These are phyloP conservation scores for Acacia concinna DNA, from an alignment of 331 rosid species.

Conservation along the genomic window DNA sequence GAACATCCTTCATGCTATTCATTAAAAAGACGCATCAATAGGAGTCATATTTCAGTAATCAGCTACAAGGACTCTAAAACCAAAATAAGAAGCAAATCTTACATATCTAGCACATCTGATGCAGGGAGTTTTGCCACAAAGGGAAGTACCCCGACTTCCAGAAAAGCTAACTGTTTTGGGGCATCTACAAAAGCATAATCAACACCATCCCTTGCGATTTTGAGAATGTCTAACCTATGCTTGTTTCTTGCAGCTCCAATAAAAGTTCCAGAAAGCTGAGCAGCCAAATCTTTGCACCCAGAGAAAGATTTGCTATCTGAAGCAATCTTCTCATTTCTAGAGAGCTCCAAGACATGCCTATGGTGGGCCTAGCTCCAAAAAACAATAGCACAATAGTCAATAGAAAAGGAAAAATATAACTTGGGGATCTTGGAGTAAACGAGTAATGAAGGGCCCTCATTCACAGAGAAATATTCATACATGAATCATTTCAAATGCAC, in stretches of 20 bases:
- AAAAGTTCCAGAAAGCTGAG: constrained; percentile 81
- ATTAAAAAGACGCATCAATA: constrained; percentile 25
- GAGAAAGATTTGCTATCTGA: constrained; percentile 53
- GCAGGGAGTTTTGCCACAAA: constrained; percentile 81
- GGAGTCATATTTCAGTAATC: constrained; percentile 18
- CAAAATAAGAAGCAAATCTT: constrained; percentile 40
- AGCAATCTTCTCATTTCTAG: constrained; percentile 50
- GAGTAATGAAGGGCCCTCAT: constrained; percentile 11
- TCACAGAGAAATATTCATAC: background rate
- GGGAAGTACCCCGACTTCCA: constrained; percentile 70
- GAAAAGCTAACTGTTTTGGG: constrained; percentile 75
- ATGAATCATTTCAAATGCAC: constrained; percentile 10
- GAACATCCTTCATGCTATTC: constrained; percentile 68
- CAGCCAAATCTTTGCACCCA: constrained; percentile 81
- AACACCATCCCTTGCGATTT: constrained; percentile 73
- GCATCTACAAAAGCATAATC: constrained; percentile 83
- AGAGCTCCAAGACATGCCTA: constrained; percentile 51
- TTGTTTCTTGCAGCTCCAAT: constrained; percentile 79
- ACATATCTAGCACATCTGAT: constrained; percentile 73
- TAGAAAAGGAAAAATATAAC: constrained; percentile 29
- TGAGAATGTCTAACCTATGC: constrained; percentile 69
- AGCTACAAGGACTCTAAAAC: constrained; percentile 15
- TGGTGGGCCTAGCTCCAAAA: constrained; percentile 63
- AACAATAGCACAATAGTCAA: constrained; percentile 3
- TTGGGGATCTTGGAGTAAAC: constrained; percentile 13